Evolutionary conservation across 2,329 filamentous ascomycete genomes (phyloP).

Genomic region (Aureobasidium leucospermi): DNA sequence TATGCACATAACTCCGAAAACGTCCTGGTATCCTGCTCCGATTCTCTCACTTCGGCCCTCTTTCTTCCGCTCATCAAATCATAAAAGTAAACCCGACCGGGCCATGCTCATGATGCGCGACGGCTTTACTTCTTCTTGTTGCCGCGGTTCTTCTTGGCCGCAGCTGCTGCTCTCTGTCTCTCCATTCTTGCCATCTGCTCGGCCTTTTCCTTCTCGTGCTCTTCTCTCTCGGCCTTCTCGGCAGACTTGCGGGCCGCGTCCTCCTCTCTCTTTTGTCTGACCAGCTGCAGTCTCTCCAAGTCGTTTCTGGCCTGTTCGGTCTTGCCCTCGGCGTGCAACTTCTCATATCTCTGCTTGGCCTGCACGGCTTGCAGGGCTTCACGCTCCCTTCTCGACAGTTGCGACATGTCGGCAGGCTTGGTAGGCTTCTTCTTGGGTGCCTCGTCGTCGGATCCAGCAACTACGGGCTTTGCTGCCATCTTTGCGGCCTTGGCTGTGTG

Average conservation of each 20-base stretch:
- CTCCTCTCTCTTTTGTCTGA: slow-evolving; percentile 78
- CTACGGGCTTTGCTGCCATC: slow-evolving; percentile 55
- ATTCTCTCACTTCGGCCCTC: background rate
- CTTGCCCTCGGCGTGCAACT: slow-evolving; percentile 89
- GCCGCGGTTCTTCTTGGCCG: slow-evolving; percentile 34
- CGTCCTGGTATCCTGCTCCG: background rate
- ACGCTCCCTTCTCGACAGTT: slow-evolving; percentile 60
- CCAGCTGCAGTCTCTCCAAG: slow-evolving; percentile 70
- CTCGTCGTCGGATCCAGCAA: slow-evolving; percentile 43
- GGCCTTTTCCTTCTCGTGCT: slow-evolving; percentile 50
- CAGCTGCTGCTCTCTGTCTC: slow-evolving; percentile 37
- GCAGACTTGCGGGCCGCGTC: slow-evolving; percentile 78
- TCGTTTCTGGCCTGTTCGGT: slow-evolving; percentile 92
- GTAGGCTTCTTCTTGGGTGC: slow-evolving; percentile 46
- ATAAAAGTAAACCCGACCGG: background rate
- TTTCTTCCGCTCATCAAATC: background rate
- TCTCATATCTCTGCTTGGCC: slow-evolving; percentile 84
- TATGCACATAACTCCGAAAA: background rate
- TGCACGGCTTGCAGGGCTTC: slow-evolving; percentile 81
- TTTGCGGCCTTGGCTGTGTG: slow-evolving; percentile 62
- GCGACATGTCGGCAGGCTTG: slow-evolving; percentile 37
- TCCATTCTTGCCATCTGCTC: slow-evolving; percentile 41
- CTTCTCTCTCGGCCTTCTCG: slow-evolving; percentile 43
- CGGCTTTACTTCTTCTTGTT: slow-evolving; percentile 33
- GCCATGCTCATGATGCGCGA: background rate